phyloP scores from a whole-genome alignment of 2,329 filamentous ascomycete species.

The Penicillium verrucosum region DNA sequence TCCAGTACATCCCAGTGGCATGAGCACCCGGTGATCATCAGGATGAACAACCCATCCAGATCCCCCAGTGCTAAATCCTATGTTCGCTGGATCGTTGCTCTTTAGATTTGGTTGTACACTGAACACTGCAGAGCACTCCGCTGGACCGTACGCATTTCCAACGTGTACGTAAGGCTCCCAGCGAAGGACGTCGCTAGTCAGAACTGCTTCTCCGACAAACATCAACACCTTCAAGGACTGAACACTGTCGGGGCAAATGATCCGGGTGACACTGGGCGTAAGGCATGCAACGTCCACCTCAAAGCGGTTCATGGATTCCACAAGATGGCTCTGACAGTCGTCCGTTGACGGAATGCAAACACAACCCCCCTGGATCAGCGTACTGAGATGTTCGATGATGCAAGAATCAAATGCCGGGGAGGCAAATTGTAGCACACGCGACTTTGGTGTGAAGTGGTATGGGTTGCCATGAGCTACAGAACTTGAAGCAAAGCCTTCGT shows the following conservation, averaged over 20 bases:
- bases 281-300: constrained; percentile 1
- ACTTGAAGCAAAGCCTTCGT: constrained; percentile 9
- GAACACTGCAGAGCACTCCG: constrained; percentile 35
- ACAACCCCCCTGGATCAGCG: constrained; percentile 16
- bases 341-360: constrained; percentile 12
- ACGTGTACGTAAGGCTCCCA: constrained; percentile 38
- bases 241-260: neutral
- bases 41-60: constrained; percentile 5
- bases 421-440: constrained; percentile 6
- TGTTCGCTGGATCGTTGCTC: neutral
- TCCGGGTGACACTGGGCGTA: neutral
- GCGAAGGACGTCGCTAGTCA: constrained; percentile 26
- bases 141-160: constrained; percentile 41
- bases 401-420: constrained; percentile 8
- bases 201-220: constrained; percentile 24
- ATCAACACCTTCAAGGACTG: constrained; percentile 18
- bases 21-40: neutral
- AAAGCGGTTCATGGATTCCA: constrained; percentile 45
- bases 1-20: constrained; percentile 2
- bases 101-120: constrained; percentile 26
- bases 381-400: constrained; percentile 11
- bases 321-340: constrained; percentile 38
- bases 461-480: constrained; percentile 4
- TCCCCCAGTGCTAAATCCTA: constrained; percentile 1
- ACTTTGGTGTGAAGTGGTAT: constrained; percentile 13